Evolutionary conservation across 345 rosid genomes (phyloP), one percentile per base, ranked within the genome.

Genomic region (Eucalyptus dawsonii): DNA sequence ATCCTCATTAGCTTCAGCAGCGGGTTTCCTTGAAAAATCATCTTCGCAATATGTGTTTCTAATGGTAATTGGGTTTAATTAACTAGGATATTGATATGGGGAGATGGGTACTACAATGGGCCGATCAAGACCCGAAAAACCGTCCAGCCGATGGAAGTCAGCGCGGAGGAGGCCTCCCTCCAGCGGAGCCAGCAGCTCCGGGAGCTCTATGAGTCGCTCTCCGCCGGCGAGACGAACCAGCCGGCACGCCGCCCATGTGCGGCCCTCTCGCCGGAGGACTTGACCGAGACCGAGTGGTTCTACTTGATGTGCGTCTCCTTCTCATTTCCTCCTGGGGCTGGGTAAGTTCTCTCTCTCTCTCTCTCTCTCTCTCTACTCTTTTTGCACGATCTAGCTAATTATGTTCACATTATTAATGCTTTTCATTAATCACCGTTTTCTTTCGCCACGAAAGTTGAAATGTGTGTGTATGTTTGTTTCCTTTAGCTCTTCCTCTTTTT

Each of bases 61-160:
- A 22, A 44, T 8, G 14, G 17, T 42, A n/a, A 51, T 21, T 19
- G 62, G 67, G 27, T 67, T 47, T 31, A 31, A 29, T 81, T 69
- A 54, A 86, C 83, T n/a, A 98, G 99, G 95, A 95, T 92, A 51
- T 92, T 98, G 90, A 88, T 95, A 80, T 97, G 99, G 99, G 95
- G 94, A 87, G 98, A 96, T 89, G 99, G 99, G 88, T 97, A 96
- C 90, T 98, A 98, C 92, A 98, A 98, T 90, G 99, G 99, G 88
- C 96, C 98, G 50, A 98, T 98, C 88, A 98, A 98, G 94, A 98
- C 99, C 2, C 93, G 99, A 67, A 98, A 98, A 91, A 98, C 99
- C 81, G 97, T 97, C 89, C 99, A 98, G 81, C 98, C 99, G 17
- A 93, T 94, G 94, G 99, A 98, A 92, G 97, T 94, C 16, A 98